Evolutionary conservation across 257 asterid species (phyloP), one percentile per base, ranked within the genome.

Genomic region (Linderniella brevidens): DNA sequence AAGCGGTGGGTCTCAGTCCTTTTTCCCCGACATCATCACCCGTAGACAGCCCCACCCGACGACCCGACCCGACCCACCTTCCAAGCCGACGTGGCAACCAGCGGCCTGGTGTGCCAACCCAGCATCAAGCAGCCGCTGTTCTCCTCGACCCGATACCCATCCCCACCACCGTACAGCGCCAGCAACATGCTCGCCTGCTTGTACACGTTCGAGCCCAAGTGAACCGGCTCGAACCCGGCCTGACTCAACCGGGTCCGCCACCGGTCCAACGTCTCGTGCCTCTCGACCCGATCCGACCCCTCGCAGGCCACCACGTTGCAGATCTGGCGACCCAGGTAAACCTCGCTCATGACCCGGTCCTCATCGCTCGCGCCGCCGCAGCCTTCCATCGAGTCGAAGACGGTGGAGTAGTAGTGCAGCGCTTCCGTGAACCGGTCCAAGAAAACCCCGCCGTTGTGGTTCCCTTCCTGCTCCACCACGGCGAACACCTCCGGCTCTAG

Each of bases 61-160:
- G 13, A 4, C 47, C 46, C 55, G 61, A 40, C 58, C 52, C 52
- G 68, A 36, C 67, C 48, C 56, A 74, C 79, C 61, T 69, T 75
- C 97, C 97, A 86, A 3, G 94, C 92, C 12, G 97, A 86, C 44
- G 97, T 75, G 11, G 94, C 85, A 45, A 86, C 77, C 54, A 86
- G 41, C 14, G 97, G 86, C 78, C 93, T 65, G 0, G 94, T 77
- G 13, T 86, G 94, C 97, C 97, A 86, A 29, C 94, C 97, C 73
- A 86, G 40, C 87, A 72, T 77, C 86, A 86, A 64, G 55, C 93
- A 79, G 1, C 96, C 96, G 56, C 69, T 60, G 17, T 71, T 82
- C 25, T 86, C 97, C 49, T 86, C 97, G 35, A 82, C 94, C 25
- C 75, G 71, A 39, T 86, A 82, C 25, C 97, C 97, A 57, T 77